Conservation (phyloP, 352 stramenopile genomes). For the Phytophthora ohioensis region DNA sequence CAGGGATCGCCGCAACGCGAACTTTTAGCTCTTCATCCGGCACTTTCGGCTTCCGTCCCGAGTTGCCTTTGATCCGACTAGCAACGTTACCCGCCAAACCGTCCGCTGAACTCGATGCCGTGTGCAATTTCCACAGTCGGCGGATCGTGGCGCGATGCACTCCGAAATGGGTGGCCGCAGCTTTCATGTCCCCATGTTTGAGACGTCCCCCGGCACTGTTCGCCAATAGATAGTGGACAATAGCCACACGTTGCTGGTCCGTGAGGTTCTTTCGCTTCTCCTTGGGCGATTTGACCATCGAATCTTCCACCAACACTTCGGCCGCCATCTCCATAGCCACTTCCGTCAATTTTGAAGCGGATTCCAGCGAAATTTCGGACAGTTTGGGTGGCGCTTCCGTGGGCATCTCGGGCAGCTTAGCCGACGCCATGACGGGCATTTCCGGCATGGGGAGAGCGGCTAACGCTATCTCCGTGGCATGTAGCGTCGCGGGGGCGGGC, state of each 20-base stretch:
- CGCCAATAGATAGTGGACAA: conserved; percentile 47
- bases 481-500: conserved; percentile 8
- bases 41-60: conserved; percentile 46
- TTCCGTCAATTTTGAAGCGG: conserved; percentile 11
- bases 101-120: conserved; percentile 22
- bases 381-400: conserved; percentile 19
- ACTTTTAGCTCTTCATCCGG: conserved; percentile 45
- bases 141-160: conserved; percentile 46
- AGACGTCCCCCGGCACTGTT: conserved; percentile 46
- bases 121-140: conserved; percentile 45
- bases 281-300: conserved; percentile 14
- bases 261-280: conserved; percentile 43
- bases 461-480: conserved; percentile 19
- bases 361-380: conserved; percentile 23
- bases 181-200: conserved; percentile 48
- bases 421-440: conserved; percentile 13
- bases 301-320: not conserved
- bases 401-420: conserved; percentile 18
- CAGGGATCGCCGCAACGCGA: conserved; percentile 38
- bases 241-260: conserved; percentile 40
- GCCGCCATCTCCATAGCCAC: conserved; percentile 14
- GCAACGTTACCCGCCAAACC: conserved; percentile 38
- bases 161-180: conserved; percentile 42
- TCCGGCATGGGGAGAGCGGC: conserved; percentile 17
- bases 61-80: conserved; percentile 45